These are phyloP conservation scores for Leccinum subgranulosum DNA, from an alignment of 768 basidiomycete species.

Conservation along the genomic window DNA sequence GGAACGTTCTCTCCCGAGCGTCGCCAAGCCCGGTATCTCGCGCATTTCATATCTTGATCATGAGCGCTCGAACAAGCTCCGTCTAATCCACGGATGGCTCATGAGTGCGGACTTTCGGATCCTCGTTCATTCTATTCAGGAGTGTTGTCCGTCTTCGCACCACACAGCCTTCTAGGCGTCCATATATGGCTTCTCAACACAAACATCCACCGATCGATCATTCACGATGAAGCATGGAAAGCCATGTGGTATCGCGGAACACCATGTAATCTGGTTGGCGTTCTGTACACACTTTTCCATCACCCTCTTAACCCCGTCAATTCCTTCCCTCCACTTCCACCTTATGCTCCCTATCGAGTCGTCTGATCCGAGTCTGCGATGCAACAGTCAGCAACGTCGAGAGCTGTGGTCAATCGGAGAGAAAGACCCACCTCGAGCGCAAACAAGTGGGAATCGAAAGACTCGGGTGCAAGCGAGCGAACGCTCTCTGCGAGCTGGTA, in stretches of 20 bases:
- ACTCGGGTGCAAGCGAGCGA: constrained; percentile 67
- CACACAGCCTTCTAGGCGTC: neutral
- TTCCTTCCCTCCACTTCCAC: neutral
- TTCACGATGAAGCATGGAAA: neutral
- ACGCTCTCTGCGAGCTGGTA: constrained; percentile 75
- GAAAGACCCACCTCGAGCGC: constrained; percentile 61
- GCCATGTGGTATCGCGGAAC: neutral
- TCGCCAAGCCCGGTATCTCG: neutral
- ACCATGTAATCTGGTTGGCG: neutral
- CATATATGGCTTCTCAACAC: neutral
- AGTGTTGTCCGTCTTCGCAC: neutral
- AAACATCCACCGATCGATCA: neutral
- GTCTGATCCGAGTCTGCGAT: constrained; percentile 9
- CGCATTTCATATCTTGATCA: neutral
- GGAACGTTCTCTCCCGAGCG: neutral
- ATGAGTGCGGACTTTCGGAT: neutral
- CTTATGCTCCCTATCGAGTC: constrained; percentile 4
- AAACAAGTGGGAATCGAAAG: constrained; percentile 72
- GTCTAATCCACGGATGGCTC: neutral
- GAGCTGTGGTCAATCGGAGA: neutral
- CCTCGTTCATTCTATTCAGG: neutral
- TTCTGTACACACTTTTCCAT: neutral
- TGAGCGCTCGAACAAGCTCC: neutral
- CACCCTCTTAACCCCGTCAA: neutral
- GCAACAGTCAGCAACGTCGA: neutral